Conservation (phyloP, 2,329 filamentous ascomycete species). For the Aspergillus pseudonomiae region DNA sequence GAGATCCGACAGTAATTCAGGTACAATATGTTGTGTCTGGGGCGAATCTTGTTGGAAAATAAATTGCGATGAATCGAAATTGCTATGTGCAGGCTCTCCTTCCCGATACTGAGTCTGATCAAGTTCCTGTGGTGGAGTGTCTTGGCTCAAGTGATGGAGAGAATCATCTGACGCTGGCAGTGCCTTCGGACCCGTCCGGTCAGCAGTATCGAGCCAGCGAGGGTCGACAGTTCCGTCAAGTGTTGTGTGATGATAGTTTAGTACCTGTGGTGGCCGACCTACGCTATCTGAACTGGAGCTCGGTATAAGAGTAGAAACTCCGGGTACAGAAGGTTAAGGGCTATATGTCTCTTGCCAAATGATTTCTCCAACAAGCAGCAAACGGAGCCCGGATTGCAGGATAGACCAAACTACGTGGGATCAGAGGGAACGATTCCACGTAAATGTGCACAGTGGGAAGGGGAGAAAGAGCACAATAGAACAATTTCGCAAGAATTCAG, state of each 20-base stretch:
- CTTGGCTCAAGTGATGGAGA: neutral
- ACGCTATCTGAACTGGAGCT: slow-evolving; percentile 1
- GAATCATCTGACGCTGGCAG: slow-evolving; percentile 1
- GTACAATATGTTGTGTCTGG: neutral
- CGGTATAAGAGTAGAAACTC: neutral
- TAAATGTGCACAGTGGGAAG: neutral
- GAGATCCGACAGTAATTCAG: neutral
- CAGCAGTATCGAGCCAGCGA: slow-evolving; percentile 2
- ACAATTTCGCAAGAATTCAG: neutral
- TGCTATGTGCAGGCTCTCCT: neutral
- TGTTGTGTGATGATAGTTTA: neutral
- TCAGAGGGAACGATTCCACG: neutral
- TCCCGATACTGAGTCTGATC: neutral
- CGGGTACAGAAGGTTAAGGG: neutral
- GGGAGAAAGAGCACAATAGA: neutral
- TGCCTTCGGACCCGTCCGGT: neutral
- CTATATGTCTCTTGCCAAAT: neutral
- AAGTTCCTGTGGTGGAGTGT: neutral
- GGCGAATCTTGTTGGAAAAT: neutral
- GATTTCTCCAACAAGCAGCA: neutral
- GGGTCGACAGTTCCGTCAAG: neutral
- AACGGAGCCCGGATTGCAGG: neutral
- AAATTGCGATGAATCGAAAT: neutral
- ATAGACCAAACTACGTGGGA: neutral
- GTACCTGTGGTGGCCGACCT: neutral